Evolutionary conservation across 2,329 filamentous ascomycete species (phyloP).

Genomic region (Epichloe aotearoae): DNA sequence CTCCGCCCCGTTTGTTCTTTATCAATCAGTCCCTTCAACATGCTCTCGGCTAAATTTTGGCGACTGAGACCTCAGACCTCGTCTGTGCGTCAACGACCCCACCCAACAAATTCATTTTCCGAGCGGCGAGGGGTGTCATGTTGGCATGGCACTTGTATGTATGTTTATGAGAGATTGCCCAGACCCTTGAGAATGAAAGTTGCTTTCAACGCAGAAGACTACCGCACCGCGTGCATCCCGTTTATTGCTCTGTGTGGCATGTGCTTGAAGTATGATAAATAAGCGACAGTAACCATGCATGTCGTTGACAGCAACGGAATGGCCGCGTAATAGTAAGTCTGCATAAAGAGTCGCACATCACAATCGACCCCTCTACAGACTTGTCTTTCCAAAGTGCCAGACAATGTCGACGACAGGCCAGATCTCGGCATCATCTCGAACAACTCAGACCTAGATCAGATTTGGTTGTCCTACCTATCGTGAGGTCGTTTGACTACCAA

Average conservation of each 20-base stretch:
- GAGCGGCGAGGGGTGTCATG: too few species aligned
- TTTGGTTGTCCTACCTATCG: not conserved
- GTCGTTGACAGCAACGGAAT: not conserved
- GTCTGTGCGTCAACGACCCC: not conserved
- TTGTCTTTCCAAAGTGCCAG: not conserved
- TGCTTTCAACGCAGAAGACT: too few species aligned
- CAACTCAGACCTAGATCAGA: not conserved
- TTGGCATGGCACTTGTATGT: too few species aligned
- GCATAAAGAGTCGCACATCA: not conserved
- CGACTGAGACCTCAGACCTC: not conserved
- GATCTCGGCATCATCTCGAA: not conserved
- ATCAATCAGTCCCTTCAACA: not conserved
- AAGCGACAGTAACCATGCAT: not conserved
- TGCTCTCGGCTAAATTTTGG: not conserved
- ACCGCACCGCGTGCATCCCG: too few species aligned
- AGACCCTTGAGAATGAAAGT: too few species aligned
- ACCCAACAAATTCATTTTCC: too few species aligned
- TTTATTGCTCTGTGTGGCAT: too few species aligned
- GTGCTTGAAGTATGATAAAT: too few species aligned
- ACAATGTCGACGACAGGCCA: not conserved
- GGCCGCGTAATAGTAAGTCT: not conserved
- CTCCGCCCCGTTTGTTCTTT: not conserved
- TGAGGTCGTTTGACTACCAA: not conserved
- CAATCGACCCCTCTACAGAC: not conserved
- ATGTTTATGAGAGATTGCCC: too few species aligned